Evolutionary conservation across 2,329 filamentous ascomycete species (phyloP).

Genomic region (Orbilia javanica): DNA sequence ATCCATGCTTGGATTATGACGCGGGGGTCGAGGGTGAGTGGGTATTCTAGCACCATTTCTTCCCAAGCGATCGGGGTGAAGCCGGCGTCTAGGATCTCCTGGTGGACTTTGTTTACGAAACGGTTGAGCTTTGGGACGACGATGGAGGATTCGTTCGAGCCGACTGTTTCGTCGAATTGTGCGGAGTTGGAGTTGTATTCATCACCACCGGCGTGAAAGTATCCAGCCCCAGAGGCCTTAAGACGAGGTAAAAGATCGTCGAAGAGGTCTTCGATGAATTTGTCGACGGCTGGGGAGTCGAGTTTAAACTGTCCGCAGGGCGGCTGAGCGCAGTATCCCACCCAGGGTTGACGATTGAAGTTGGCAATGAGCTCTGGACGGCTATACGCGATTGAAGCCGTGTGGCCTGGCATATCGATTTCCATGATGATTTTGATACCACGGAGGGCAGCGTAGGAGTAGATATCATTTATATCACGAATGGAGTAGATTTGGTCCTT

Average conservation of each 20-base stretch:
- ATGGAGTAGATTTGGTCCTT: constrained; percentile 76
- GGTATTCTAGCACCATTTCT: constrained; percentile 84
- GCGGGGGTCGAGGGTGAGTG: constrained; percentile 77
- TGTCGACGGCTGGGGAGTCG: constrained; percentile 76
- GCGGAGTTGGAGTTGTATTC: constrained; percentile 85
- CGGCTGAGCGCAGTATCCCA: constrained; percentile 45
- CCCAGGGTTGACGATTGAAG: constrained; percentile 44
- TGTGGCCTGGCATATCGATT: constrained; percentile 85
- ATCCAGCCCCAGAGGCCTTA: constrained; percentile 73
- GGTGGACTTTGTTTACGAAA: constrained; percentile 79
- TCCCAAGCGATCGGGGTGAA: constrained; percentile 87
- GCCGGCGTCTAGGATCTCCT: constrained; percentile 73
- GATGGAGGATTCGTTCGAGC: constrained; percentile 74
- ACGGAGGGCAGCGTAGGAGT: constrained; percentile 76
- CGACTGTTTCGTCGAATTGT: constrained; percentile 78
- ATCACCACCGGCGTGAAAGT: constrained; percentile 90
- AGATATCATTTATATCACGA: constrained; percentile 74
- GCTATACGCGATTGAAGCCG: constrained; percentile 74
- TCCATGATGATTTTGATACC: constrained; percentile 80
- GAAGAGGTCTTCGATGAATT: constrained; percentile 79
- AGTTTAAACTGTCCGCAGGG: constrained; percentile 80
- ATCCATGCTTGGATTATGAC: constrained; percentile 85
- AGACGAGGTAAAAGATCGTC: constrained; percentile 81
- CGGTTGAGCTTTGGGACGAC: constrained; percentile 81
- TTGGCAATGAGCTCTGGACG: constrained; percentile 74